phyloP scores from a whole-genome alignment of 2,329 filamentous ascomycete species.

The Alternaria gansuensis region DNA sequence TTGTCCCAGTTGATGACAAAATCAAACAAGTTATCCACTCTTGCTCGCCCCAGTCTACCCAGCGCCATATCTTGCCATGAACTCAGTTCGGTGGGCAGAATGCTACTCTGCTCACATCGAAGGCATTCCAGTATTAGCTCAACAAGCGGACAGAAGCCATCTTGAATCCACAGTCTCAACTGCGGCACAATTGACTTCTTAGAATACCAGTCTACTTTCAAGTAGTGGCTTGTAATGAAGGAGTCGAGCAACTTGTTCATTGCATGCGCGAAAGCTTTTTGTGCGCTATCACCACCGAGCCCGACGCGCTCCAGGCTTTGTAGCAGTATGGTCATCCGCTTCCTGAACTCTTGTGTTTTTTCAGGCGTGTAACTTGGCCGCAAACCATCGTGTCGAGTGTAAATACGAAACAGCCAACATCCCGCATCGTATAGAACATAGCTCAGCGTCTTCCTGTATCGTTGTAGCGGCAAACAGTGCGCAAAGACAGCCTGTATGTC shows the following conservation, averaged over 20 bases:
- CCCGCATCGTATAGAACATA: conserved; percentile 65
- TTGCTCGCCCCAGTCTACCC: conserved; percentile 71
- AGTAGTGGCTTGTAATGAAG: conserved; percentile 69
- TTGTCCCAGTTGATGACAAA: conserved; percentile 79
- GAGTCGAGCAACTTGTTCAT: conserved; percentile 72
- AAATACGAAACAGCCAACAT: conserved; percentile 56
- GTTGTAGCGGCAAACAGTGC: conserved; percentile 65
- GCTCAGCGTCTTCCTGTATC: conserved; percentile 64
- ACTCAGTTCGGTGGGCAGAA: conserved; percentile 61
- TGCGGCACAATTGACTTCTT: conserved; percentile 66
- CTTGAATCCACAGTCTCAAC: conserved; percentile 73
- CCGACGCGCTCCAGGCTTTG: conserved; percentile 71
- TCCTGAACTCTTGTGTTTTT: conserved; percentile 51
- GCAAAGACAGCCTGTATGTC: conserved; percentile 72
- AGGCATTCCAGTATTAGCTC: conserved; percentile 65
- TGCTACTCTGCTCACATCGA: conserved; percentile 39
- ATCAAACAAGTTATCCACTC: conserved; percentile 78
- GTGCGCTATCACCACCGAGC: conserved; percentile 72
- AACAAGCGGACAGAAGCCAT: conserved; percentile 71
- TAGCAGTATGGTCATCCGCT: conserved; percentile 65
- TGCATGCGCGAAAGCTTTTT: conserved; percentile 75
- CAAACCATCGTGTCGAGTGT: conserved; percentile 40
- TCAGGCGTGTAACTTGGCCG: conserved; percentile 30
- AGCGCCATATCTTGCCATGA: conserved; percentile 77
- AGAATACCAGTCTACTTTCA: conserved; percentile 66